Evolutionary conservation across 345 rosid genomes (phyloP).

Genomic region (Eucalyptus sp.): DNA sequence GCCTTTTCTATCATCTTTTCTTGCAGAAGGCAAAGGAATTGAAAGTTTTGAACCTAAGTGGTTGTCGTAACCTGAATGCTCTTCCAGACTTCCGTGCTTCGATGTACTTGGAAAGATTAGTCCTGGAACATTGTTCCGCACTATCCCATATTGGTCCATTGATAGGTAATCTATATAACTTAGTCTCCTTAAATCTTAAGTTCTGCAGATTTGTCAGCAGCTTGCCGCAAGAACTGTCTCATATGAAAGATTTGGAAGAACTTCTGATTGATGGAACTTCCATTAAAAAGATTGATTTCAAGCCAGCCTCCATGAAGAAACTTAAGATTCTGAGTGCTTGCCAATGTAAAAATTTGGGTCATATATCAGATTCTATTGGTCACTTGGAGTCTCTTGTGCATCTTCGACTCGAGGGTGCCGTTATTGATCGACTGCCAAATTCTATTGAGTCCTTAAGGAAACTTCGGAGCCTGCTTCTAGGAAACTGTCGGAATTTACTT

Average conservation of each 20-base stretch:
- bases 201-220: background rate
- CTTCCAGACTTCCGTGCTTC: background rate
- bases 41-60: background rate
- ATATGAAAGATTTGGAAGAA: background rate
- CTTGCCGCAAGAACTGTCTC: background rate
- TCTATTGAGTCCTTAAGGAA: background rate
- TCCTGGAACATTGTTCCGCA: background rate
- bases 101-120: background rate
- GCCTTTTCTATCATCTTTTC: background rate
- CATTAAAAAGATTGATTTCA: background rate
- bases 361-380: background rate
- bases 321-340: background rate
- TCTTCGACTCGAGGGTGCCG: background rate
- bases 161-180: background rate
- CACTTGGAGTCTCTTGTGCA: background rate
- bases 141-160: background rate
- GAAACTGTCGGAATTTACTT: background rate
- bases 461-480: background rate
- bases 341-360: too few species aligned
- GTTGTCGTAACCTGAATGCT: background rate
- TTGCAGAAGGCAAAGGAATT: background rate
- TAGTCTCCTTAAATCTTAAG: background rate
- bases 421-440: background rate
- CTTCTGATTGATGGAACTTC: conserved; percentile 1
- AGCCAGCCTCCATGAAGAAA: background rate